phyloP scores from a whole-genome alignment of 202 grass and related monocot species.

The Musa balbisiana region DNA sequence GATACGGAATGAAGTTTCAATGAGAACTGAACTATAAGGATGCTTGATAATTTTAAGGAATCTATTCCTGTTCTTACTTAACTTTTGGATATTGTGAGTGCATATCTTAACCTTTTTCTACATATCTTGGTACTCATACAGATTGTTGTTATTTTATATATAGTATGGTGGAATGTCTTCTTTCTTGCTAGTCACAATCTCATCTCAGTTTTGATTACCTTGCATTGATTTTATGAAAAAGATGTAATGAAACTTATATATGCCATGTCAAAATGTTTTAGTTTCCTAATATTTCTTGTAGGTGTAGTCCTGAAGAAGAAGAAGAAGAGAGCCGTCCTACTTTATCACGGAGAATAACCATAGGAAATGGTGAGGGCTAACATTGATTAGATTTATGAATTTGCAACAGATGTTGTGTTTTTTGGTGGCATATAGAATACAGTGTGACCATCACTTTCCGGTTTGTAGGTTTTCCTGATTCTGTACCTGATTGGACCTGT shows the following conservation, averaged over 20 bases:
- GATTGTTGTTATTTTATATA: no score
- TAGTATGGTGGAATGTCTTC: no score
- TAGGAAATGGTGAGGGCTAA: constrained; percentile 64
- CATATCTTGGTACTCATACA: no score
- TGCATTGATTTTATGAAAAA: no score
- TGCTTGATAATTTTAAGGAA: no score
- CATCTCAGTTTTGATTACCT: no score
- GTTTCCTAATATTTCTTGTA: constrained; percentile 25
- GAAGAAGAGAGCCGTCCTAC: constrained; percentile 38
- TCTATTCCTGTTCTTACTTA: no score
- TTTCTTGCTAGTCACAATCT: no score
- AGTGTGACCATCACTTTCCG: constrained; percentile 17
- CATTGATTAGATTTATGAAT: neutral
- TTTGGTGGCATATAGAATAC: constrained; percentile 13
- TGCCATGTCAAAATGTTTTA: neutral
- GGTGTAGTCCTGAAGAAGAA: constrained; percentile 82
- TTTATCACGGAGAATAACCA: constrained; percentile 78
- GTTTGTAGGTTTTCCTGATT: constrained; percentile 77
- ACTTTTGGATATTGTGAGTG: no score
- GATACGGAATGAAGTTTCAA: no score
- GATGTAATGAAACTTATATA: neutral
- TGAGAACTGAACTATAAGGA: no score
- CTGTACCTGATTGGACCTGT: constrained; percentile 83
- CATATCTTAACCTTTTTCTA: no score
- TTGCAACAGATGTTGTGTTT: neutral